A percentile compares a stretch with the other conserved stretches of the same genome.
These are phyloP conservation scores for Colletotrichum sp. DNA, from an alignment of 2,329 filamentous ascomycete species.

Conservation along the genomic window DNA sequence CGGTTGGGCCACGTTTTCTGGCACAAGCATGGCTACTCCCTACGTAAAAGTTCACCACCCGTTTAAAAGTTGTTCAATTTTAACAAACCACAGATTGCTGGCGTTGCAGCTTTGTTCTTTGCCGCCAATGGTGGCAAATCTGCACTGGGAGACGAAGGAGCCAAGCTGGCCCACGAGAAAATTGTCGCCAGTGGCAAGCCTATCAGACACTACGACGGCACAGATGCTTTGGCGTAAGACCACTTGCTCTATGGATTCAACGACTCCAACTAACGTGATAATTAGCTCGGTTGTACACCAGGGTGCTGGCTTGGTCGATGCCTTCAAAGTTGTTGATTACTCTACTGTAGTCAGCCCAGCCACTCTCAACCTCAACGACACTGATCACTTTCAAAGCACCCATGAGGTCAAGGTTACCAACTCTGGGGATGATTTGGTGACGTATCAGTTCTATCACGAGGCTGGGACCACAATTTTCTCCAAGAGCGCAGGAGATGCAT, in stretches of 20 bases:
- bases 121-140: constrained; percentile 25
- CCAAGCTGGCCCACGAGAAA: constrained; percentile 18
- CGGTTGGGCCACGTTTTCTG: constrained; percentile 24
- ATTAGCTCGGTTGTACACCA: constrained; percentile 21
- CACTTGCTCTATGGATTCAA: background rate
- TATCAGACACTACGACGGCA: constrained; percentile 15
- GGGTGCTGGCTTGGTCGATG: constrained; percentile 46
- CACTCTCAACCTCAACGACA: constrained; percentile 49
- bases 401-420: constrained; percentile 36
- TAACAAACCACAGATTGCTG: constrained; percentile 32
- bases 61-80: background rate
- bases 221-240: background rate
- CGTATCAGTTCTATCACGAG: constrained; percentile 30
- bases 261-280: background rate
- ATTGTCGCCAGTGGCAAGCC: constrained; percentile 20
- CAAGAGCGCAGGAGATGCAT: constrained; percentile 4
- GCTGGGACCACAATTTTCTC: background rate
- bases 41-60: constrained; percentile 22
- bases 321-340: constrained; percentile 41
- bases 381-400: constrained; percentile 36
- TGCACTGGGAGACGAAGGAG: constrained; percentile 23
- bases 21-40: constrained; percentile 54
- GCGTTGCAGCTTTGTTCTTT: constrained; percentile 41
- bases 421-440: constrained; percentile 32
- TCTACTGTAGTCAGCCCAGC: constrained; percentile 36